Evolutionary conservation across 2,329 filamentous ascomycete species (phyloP).

Genomic region (Trichoderma simmonsii): DNA sequence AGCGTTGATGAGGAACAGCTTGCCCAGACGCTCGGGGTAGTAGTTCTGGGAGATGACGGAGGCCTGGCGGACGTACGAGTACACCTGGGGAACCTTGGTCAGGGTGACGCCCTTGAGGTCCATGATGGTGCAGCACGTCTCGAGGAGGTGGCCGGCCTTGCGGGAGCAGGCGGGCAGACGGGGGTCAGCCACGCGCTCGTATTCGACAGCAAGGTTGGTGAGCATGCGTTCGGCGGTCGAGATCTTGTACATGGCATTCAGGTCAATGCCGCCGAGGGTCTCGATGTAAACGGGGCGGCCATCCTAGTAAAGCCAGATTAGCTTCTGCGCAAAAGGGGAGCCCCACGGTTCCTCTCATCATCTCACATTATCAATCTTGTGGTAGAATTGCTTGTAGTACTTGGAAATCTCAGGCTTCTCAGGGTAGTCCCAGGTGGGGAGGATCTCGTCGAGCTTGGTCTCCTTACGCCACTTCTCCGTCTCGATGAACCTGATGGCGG

Average conservation of each 20-base stretch:
- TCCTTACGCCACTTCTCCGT: slow-evolving; percentile 88
- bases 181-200: slow-evolving; percentile 92
- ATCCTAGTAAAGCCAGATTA: slow-evolving; percentile 57
- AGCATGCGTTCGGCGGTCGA: slow-evolving; percentile 92
- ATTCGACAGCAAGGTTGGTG: slow-evolving; percentile 93
- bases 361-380: slow-evolving; percentile 82
- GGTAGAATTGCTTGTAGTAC: slow-evolving; percentile 98
- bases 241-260: slow-evolving; percentile 87
- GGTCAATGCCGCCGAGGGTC: slow-evolving; percentile 88
- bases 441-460: slow-evolving; percentile 77
- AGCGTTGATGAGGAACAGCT: slow-evolving; percentile 96
- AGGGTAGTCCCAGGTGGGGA: slow-evolving; percentile 78
- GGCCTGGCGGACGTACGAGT: slow-evolving; percentile 80
- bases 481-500: slow-evolving; percentile 72
- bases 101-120: slow-evolving; percentile 93
- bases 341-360: neutral
- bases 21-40: slow-evolving; percentile 95
- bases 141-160: slow-evolving; percentile 82
- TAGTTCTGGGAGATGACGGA: slow-evolving; percentile 95
- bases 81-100: slow-evolving; percentile 76
- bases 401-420: slow-evolving; percentile 81
- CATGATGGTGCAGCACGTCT: slow-evolving; percentile 98
- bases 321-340: neutral
- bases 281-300: slow-evolving; percentile 97
- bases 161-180: slow-evolving; percentile 93